Evolutionary conservation across 2,329 filamentous ascomycete species (phyloP), one percentile per base, ranked within the genome.

Genomic region (Talaromyces sp.): DNA sequence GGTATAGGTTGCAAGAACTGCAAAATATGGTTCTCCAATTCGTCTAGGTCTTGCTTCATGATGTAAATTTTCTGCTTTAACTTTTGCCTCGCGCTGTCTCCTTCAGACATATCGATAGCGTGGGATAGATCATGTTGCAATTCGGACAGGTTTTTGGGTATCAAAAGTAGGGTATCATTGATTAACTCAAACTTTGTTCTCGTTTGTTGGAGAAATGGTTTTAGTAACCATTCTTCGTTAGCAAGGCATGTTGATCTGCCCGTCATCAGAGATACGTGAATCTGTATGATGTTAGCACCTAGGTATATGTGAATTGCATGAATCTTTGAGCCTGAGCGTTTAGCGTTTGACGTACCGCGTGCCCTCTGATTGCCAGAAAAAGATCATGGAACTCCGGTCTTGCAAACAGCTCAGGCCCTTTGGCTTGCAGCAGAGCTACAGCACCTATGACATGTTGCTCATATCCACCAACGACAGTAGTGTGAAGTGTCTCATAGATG

Each of bases 231-330:
- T 24, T 39, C 43, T 43, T 65, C 63, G 27, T 61, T 31, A 31
- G 37, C 45, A 35, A 65, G 57, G 43, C 47, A 65, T 14, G 63
- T 65, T 9, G 63, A 19, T 35, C 31, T 48, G 19, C 57, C 57
- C 7, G 57, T 65, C 39, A 61, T 56, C 27, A 65, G 19, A 50
- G 63, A 65, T 16, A 65, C 63, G n/a, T 59, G 48, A 33, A 65
- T 52, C 63, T 65, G 19, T 6, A 47, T 27, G 43, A 22, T 56
- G 4, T 43, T 33, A 37, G 8, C 47, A 39, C 33, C 56, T 31
- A 8, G 27, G 27, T 31, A 31, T 6, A 24, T 27, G 14, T 35
- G 8, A 41, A 14, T n/a, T n/a, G 24, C 27, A 27, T 33, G n/a
- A 2, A n/a, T 24, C 4, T 31, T 50, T 50, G 1, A 7, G 9